phyloP scores from a whole-genome alignment of 2,329 filamentous ascomycete species.

The Hypoxylon sp. region DNA sequence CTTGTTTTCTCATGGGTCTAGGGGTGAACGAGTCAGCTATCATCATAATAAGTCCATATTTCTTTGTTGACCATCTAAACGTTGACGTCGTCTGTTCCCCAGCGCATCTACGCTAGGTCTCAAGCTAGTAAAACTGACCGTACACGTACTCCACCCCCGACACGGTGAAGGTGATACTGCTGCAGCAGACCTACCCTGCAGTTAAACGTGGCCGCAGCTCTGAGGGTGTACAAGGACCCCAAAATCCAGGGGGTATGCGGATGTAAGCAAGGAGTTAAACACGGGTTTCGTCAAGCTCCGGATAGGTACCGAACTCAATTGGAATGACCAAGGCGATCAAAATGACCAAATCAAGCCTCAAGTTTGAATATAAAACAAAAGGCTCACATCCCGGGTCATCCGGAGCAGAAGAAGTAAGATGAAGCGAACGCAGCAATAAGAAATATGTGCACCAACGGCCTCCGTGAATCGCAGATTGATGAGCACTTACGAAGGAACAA shows the following conservation, averaged over 20 bases:
- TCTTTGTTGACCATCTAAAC: constrained; percentile 19
- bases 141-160: constrained; percentile 19
- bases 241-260: constrained; percentile 17
- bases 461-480: constrained; percentile 10
- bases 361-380: constrained; percentile 9
- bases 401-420: constrained; percentile 15
- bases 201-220: constrained; percentile 43
- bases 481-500: constrained; percentile 7
- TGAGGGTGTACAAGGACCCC: constrained; percentile 27
- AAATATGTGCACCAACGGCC: constrained; percentile 29
- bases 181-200: constrained; percentile 27
- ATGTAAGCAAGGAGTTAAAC: constrained; percentile 6
- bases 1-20: constrained; percentile 11
- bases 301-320: constrained; percentile 13
- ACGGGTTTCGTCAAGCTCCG: constrained; percentile 11
- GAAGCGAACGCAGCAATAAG: constrained; percentile 9
- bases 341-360: neutral
- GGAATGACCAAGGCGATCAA: neutral
- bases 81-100: constrained; percentile 35
- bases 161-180: constrained; percentile 21
- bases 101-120: constrained; percentile 3
- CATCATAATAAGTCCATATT: neutral
- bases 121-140: constrained; percentile 15
- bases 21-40: constrained; percentile 16
- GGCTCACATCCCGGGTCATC: constrained; percentile 17